Base-by-base conservation (phyloP, 2,329 filamentous ascomycete genomes). In the Huntiella moniliformis region DNA sequence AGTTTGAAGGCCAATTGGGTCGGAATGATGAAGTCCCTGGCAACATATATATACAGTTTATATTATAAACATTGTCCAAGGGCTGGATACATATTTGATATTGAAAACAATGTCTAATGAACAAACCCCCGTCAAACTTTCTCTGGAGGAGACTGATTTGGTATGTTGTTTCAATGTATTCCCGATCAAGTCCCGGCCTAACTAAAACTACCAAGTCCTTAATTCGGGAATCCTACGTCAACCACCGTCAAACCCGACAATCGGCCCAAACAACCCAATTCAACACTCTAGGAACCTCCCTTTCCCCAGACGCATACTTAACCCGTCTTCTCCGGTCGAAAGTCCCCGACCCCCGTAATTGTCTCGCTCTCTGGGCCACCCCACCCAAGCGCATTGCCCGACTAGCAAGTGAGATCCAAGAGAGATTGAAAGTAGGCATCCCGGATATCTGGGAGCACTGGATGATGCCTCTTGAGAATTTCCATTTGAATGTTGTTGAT, bases 401-500 rank as follows among this genome's bases (percentile, higher is more conserved):
- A 15, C 62, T 96, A 49, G 74, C 88, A 2, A 61, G 64, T 2
- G 69, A 71, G 47, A 63, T 95, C 28, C 88, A 95, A 60, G 60
- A 68, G 42, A 69, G 74, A 54, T 64, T 92, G 41, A 65, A 67
- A 47, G 62, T 67, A 15, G 69, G 74, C 15, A 78, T 79, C 11
- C 82, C 84, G 33, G 72, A 85, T 91, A 65, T 44, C 11, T 46
- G 32, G 87, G 83, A 70, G 52, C 63, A 93, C 18, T 96, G 88
- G 88, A 67, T 88, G 38, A 92, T 93, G 81, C 85, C 87, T 0
- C 61, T 68, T 7, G 67, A 79, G 45, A 72, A 73, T 50, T 77
- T 94, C 56, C 88, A 96, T 61, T 74, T 93, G 63, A 96, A 88
- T 0, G 73, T 77, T 1, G 68, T 95, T 2, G 88, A 96, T 59